Evolutionary conservation across 1,284 basidiomycete genomes (phyloP).

Genomic region (Moniliella sp.): DNA sequence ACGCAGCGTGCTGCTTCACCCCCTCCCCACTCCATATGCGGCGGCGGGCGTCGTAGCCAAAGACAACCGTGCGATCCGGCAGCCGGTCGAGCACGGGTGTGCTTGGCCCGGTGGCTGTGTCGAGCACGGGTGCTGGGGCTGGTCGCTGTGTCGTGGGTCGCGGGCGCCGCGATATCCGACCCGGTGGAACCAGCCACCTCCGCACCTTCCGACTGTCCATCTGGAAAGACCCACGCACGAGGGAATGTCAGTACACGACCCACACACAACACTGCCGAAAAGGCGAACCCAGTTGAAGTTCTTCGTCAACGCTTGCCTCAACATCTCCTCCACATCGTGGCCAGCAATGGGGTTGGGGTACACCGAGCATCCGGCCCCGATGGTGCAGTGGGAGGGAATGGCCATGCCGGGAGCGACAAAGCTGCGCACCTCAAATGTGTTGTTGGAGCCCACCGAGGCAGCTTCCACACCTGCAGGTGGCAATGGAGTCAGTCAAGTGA

Average conservation of each 20-base stretch:
- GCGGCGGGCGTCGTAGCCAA: slow-evolving; percentile 51
- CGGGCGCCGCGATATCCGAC: neutral
- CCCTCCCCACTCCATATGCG: slow-evolving; percentile 67
- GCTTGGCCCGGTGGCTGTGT: no score
- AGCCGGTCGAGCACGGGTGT: slow-evolving; percentile 47
- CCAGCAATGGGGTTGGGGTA: slow-evolving; percentile 6
- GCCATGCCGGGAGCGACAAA: slow-evolving; percentile 57
- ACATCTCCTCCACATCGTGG: no score
- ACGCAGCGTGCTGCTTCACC: slow-evolving; percentile 55
- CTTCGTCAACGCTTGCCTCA: no score
- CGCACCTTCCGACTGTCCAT: no score
- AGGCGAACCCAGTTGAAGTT: no score
- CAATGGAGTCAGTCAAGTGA: neutral
- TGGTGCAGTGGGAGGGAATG: slow-evolving; percentile 54
- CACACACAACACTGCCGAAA: no score
- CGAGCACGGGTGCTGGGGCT: no score
- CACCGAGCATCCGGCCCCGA: slow-evolving; percentile 49
- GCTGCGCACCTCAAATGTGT: slow-evolving; percentile 59
- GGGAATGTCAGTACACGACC: no score
- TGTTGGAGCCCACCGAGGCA: slow-evolving; percentile 56
- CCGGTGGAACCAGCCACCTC: no score
- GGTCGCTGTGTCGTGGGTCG: neutral
- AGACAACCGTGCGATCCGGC: slow-evolving; percentile 65
- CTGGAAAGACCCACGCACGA: no score
- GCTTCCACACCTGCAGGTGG: slow-evolving; percentile 51